These are phyloP conservation scores for Penicillium brasilianum DNA, from an alignment of 2,329 filamentous ascomycete genomes.

Conservation along the genomic window DNA sequence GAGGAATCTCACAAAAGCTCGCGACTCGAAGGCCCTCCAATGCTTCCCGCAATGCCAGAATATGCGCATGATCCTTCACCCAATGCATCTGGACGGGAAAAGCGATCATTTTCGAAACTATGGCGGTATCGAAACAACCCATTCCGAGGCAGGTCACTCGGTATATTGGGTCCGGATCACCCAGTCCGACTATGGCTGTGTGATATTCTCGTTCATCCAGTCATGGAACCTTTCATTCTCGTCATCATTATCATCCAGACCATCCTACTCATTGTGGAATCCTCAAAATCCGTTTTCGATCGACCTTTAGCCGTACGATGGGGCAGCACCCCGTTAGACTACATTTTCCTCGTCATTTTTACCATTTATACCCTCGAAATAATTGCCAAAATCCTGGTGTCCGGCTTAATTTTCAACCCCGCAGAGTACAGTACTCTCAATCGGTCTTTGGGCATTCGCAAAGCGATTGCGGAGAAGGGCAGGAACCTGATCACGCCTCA, in stretches of 20 bases:
- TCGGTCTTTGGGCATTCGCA: slow-evolving; percentile 73
- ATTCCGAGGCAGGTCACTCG: slow-evolving; percentile 81
- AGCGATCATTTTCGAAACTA: slow-evolving; percentile 45
- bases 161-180: slow-evolving; percentile 81
- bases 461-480: slow-evolving; percentile 76
- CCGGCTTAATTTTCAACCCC: slow-evolving; percentile 89
- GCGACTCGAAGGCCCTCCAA: slow-evolving; percentile 58
- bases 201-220: slow-evolving; percentile 82
- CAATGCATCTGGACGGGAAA: slow-evolving; percentile 44
- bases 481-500: slow-evolving; percentile 81
- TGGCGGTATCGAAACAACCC: slow-evolving; percentile 68
- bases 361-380: slow-evolving; percentile 88
- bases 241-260: slow-evolving; percentile 87
- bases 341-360: slow-evolving; percentile 81
- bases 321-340: slow-evolving; percentile 72
- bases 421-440: slow-evolving; percentile 91
- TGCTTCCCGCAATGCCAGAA: slow-evolving; percentile 54
- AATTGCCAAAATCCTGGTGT: slow-evolving; percentile 83
- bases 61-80: slow-evolving; percentile 52
- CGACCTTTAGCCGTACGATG: slow-evolving; percentile 65
- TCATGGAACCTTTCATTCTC: slow-evolving; percentile 84
- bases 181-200: slow-evolving; percentile 75
- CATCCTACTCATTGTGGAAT: slow-evolving; percentile 83
- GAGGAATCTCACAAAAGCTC: slow-evolving; percentile 59
- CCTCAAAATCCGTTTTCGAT: slow-evolving; percentile 71